Percentiles rank a stretch among this genome's conserved stretches.
Conservation (phyloP, 805 yeast genomes). For the Blastobotrys americana region DNA sequence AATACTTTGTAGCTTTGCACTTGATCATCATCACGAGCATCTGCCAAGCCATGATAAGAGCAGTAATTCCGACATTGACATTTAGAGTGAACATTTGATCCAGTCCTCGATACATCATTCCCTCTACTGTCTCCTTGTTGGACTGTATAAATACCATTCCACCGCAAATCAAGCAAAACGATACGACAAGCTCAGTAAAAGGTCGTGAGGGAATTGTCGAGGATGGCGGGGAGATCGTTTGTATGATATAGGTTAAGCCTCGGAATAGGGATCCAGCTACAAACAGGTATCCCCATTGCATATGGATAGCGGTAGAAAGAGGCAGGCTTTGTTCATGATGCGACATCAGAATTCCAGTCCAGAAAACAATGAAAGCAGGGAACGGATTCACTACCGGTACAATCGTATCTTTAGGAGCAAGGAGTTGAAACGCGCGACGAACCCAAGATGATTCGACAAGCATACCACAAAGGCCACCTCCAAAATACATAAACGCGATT, state of each 20-base stretch:
- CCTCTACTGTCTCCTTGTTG: conserved; percentile 76
- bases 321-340: conserved; percentile 81
- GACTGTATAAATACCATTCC: conserved; percentile 91
- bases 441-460: conserved; percentile 53
- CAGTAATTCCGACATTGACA: conserved; percentile 69
- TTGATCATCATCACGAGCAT: conserved; percentile 51
- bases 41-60: conserved; percentile 83
- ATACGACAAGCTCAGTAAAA: conserved; percentile 72
- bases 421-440: conserved; percentile 19
- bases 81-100: conserved; percentile 89
- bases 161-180: conserved; percentile 78
- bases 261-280: conserved; percentile 79
- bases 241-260: conserved; percentile 53
- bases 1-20: conserved; percentile 21
- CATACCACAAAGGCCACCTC: conserved; percentile 88
- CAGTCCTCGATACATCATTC: conserved; percentile 73
- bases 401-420: conserved; percentile 11
- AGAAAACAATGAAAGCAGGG: conserved; percentile 86
- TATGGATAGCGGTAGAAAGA: conserved; percentile 71
- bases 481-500: conserved; percentile 85
- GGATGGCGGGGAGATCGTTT: conserved; percentile 31
- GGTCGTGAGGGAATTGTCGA: conserved; percentile 56
- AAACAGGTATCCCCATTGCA: conserved; percentile 87
- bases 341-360: conserved; percentile 96
- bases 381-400: conserved; percentile 83